Base-by-base conservation (phyloP, 2,329 filamentous ascomycete genomes). In the Aspergillus latus region DNA sequence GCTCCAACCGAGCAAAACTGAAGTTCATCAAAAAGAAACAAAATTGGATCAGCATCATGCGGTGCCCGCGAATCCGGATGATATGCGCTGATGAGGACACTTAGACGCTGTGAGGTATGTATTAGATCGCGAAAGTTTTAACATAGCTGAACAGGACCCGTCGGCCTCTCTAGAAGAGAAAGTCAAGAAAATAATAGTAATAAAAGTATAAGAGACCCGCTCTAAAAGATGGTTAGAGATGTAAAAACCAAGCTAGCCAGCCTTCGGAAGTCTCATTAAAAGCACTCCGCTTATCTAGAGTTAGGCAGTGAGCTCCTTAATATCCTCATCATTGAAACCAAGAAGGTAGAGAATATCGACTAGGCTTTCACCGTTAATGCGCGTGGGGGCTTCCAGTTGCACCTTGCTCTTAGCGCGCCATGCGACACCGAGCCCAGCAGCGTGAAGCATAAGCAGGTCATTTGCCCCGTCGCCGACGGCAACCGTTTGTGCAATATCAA, bases 341-440 rank as follows among this genome's bases (percentile, higher is more conserved):
- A 87, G 72, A 28, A 87, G 68, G 69, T 84, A 82, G 52, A 85
- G 71, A 51, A 87, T 70, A 69, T 87, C 83, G 45, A 80, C 69
- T 69, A 87, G 74, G 58, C 75, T 83, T 63, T 80, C 76, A 9
- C 79, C 79, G 64, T 87, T 87, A 60, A 87, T 64, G 51, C 82
- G 76, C 16, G 81, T 79, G 1, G 85, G 84, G 11, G 85, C 85
- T 62, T 82, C 79, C 60, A 80, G 73, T 69, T 87, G 85, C 43
- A 88, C 85, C 68, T 81, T 85, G 48, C 78, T 80, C 75, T 88
- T 88, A 30, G 85, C 85, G 60, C 83, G 81, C 74, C 84, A 86
- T 6, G 85, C 85, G 6, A 87, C 79, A 8, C 85, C 85, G 43
- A 87, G 67, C 5, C 83, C 84, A 5, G 85, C 84, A 5, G 80